Evolutionary conservation across 2,329 filamentous ascomycete species (phyloP).

Genomic region (Penicillium rolfsii): DNA sequence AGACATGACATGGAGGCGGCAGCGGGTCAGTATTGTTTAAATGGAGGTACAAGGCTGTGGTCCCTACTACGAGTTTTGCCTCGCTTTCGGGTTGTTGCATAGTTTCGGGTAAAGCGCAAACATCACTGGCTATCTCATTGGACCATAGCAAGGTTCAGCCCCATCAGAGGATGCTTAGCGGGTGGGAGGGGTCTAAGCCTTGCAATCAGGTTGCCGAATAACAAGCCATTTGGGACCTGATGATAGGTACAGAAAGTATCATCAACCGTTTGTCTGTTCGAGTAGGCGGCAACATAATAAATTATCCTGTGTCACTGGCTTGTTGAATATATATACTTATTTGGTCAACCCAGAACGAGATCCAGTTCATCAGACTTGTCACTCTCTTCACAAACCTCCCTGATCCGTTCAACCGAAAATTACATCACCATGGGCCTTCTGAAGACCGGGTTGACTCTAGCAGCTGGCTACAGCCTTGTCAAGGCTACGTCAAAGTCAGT

Average conservation of each 20-base stretch:
- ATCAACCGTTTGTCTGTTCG: not conserved
- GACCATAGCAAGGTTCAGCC: not conserved
- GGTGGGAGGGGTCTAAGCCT: not conserved
- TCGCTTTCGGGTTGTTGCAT: conserved; percentile 17
- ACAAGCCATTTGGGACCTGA: not conserved
- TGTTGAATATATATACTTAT: not conserved
- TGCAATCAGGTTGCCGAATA: not conserved
- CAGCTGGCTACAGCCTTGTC: conserved; percentile 13
- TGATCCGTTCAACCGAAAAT: not conserved
- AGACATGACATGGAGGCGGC: no score
- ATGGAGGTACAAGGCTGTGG: conserved; percentile 2
- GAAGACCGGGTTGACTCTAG: conserved; percentile 11
- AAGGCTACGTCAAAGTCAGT: conserved; percentile 18
- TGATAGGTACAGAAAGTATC: not conserved
- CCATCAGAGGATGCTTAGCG: not conserved
- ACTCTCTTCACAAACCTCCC: not conserved
- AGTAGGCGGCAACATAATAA: not conserved
- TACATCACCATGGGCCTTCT: conserved; percentile 12
- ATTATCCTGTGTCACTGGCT: not conserved
- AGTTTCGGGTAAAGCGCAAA: conserved; percentile 18
- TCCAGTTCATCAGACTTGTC: not conserved
- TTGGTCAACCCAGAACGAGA: not conserved
- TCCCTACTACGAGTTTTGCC: conserved; percentile 8
- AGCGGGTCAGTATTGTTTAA: not conserved
- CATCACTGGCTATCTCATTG: not conserved